Base-by-base conservation (phyloP, 495 filamentous ascomycete genomes). In the Aspergillus cristatus region DNA sequence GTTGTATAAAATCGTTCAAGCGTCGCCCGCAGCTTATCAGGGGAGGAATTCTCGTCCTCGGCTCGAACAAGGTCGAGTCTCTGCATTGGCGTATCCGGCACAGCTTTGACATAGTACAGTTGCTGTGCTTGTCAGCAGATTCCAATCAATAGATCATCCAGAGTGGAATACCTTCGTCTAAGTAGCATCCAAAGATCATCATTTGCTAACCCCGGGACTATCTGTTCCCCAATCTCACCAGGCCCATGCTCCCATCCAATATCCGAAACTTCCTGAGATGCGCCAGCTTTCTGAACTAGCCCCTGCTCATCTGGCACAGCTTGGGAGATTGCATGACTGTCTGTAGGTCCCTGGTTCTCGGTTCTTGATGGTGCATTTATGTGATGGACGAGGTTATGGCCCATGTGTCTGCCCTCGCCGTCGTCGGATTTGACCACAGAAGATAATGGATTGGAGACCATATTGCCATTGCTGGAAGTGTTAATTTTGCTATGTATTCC, bases 1-100 rank as follows among this genome's bases (percentile, higher is more conserved):
- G 84, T 86, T 67, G 81, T 89, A 55, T 94, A 94, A 18, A 93
- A 70, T 7, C 87, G 66, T 55, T 94, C 87, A n/a, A 93, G 45
- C 28, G 78, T 86, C 14, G 76, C 76, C 13, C 87, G 71, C 44
- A 94, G 58, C 52, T 93, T 93, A 56, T 93, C 87, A 0, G 87
- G 87, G 0, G 82, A 84, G 56, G 89, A 91, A 43, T 86, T 78
- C 28, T 93, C 86, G 41, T 88, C 78, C 25, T 87, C 81, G 0
- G 82, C 79, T 32, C 84, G 79, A 38, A 85, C 82, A 10, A 91
- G 68, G 58, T 94, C 87, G n/a, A 94, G 58, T 15, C 78, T 74
- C 7, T 72, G 74, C 25, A 67, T 35, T 1, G 72, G 68, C 1
- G 63, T 53, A 14, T 73, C 61, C 2, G 67, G 56, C 1, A 76